phyloP scores from a whole-genome alignment of 768 basidiomycete species.

The Lactarius psammicola region DNA sequence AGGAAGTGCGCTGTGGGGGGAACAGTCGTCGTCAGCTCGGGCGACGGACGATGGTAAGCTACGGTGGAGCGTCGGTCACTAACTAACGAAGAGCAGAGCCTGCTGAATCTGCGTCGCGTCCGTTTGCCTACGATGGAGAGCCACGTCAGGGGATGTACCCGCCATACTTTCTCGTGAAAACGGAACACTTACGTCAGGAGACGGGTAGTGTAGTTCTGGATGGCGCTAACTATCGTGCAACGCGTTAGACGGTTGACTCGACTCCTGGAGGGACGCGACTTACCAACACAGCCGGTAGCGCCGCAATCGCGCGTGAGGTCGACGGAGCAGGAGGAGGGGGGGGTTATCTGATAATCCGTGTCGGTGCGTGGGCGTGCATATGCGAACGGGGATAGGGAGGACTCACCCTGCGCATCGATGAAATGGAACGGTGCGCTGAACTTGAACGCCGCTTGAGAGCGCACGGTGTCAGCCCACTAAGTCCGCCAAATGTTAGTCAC shows the following conservation, averaged over 20 bases:
- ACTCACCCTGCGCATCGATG: conserved; percentile 46
- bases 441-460: conserved; percentile 37
- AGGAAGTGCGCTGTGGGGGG: conserved; percentile 35
- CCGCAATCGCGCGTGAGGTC: conserved; percentile 47
- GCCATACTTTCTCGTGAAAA: background rate
- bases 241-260: background rate
- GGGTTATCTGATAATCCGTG: conserved; percentile 35
- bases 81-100: conserved; percentile 51
- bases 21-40: background rate
- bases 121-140: conserved; percentile 32
- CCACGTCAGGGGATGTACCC: background rate
- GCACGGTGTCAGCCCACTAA: conserved; percentile 54
- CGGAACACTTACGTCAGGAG: conserved; percentile 36
- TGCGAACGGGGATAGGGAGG: background rate
- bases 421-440: conserved; percentile 42
- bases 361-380: background rate
- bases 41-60: background rate
- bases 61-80: background rate
- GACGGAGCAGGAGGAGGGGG: conserved; percentile 51
- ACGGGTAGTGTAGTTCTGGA: conserved; percentile 56
- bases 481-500: background rate
- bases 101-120: conserved; percentile 46
- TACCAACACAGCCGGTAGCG: conserved; percentile 36
- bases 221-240: conserved; percentile 45
- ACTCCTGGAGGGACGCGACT: background rate